phyloP scores from a whole-genome alignment of 768 basidiomycete genomes.

The Termitomyces titanicus region DNA sequence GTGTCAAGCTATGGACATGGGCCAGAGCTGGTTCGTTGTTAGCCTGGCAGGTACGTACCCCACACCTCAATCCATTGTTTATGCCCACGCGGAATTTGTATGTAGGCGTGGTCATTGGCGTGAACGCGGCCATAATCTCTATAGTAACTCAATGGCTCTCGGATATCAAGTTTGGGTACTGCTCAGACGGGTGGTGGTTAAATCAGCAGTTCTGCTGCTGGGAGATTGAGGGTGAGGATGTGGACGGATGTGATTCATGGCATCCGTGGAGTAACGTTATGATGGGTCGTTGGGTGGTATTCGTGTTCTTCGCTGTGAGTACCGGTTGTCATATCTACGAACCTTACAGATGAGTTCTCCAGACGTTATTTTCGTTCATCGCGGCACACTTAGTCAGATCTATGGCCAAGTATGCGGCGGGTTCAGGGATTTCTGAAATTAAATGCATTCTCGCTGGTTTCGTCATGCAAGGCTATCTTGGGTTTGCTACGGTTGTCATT shows the following conservation, averaged over 20 bases:
- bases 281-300: conserved; percentile 76
- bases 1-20: conserved; percentile 57
- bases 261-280: conserved; percentile 78
- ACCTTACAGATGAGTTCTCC: conserved; percentile 16
- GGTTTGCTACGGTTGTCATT: conserved; percentile 85
- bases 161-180: conserved; percentile 97
- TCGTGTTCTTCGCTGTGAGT: conserved; percentile 86
- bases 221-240: conserved; percentile 83
- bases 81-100: conserved; percentile 24
- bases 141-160: conserved; percentile 97
- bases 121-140: conserved; percentile 93
- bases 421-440: conserved; percentile 98
- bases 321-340: background rate
- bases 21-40: conserved; percentile 91
- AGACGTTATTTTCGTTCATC: conserved; percentile 81
- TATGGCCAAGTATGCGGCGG: conserved; percentile 93
- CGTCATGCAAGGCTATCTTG: conserved; percentile 93
- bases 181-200: conserved; percentile 96
- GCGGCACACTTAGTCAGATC: conserved; percentile 87
- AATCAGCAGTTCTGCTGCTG: conserved; percentile 98
- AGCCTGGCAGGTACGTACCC: conserved; percentile 75
- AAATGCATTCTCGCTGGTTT: conserved; percentile 98
- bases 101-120: conserved; percentile 83
- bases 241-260: conserved; percentile 88
- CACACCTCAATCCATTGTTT: background rate